Base-by-base conservation (phyloP, 176 grass and related monocot genomes). In the Oryza glumipatula region DNA sequence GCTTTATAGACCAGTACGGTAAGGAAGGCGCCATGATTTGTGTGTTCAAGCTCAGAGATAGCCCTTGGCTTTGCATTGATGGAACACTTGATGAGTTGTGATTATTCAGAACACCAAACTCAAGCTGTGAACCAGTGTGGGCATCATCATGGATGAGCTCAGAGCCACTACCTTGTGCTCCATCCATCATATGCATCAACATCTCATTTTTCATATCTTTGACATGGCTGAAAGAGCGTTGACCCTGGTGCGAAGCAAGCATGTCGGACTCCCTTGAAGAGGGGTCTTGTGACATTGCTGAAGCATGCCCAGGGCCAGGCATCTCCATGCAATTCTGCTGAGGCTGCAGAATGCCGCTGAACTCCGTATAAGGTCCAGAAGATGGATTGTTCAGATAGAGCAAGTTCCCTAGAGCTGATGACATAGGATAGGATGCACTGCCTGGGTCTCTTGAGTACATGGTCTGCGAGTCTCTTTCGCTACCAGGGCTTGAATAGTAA, bases 11-110 rank as follows among this genome's bases (percentile, higher is more conserved):
- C 89, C 89, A 93, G 72, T 92, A 99, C 17, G 91, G 96, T 64
- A 94, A 82, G 45, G 93, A 91, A 39, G 96, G 89, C 5, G 87
- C 66, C 54, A 91, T 76, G 54, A 98, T 94, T 61, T 94, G 83
- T 41, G 95, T 91, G 87, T 92, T 90, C 60, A 98, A 87, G 76
- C 95, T 98, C 22, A 98, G 79, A 46, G 95, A 98, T 38, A 98
- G 85, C 61, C 90, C 95, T 84, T 98, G 92, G 36, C 86, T 84
- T 84, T 84, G 79, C 75, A 90, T 63, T 21, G 89, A 69, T 0
- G 70, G 79, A 49, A 91, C 68, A 65, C 88, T 91, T 9, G 89
- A 83, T 19, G 90, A 85, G 67, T 45, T 80, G 23, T 89, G 88
- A 46, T 76, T 90, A 68, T 88, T 93, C 77, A 94, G 74, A 77